Evolutionary conservation across 495 filamentous ascomycete species (phyloP).

Genomic region (Thermochaetoides thermophila): DNA sequence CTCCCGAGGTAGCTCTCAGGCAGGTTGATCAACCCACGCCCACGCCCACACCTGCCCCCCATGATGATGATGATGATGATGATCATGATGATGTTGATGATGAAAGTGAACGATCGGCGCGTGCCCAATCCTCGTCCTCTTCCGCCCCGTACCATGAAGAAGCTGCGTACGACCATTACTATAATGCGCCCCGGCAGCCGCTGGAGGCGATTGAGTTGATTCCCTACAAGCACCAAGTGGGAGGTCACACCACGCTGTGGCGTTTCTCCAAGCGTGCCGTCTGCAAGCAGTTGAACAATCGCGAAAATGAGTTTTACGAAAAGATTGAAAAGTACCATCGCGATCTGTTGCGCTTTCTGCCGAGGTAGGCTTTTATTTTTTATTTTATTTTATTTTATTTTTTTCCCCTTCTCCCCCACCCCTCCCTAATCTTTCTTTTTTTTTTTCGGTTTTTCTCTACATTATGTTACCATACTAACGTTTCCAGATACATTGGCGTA

Average conservation of each 20-base stretch:
- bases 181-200: constrained; percentile 39
- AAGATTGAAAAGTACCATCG: constrained; percentile 82
- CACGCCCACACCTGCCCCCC: too few species aligned
- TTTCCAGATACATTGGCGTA: constrained; percentile 78
- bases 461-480: background rate
- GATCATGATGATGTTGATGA: too few species aligned
- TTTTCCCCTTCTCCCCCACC: background rate
- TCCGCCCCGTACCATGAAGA: constrained; percentile 30
- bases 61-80: too few species aligned
- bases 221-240: constrained; percentile 93
- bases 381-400: constrained; percentile 1
- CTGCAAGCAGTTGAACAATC: constrained; percentile 93
- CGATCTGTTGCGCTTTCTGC: constrained; percentile 76
- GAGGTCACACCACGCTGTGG: constrained; percentile 90
- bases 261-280: constrained; percentile 89
- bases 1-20: constrained; percentile 15
- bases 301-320: constrained; percentile 98
- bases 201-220: constrained; percentile 89
- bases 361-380: constrained; percentile 54
- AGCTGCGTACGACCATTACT: constrained; percentile 31
- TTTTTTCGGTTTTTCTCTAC: background rate
- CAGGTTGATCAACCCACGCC: too few species aligned
- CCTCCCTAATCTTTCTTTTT: background rate
- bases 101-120: constrained; percentile 13
- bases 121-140: constrained; percentile 8